Evolutionary conservation across 2,329 filamentous ascomycete genomes (phyloP).

Genomic region (Didymella keratinophila): DNA sequence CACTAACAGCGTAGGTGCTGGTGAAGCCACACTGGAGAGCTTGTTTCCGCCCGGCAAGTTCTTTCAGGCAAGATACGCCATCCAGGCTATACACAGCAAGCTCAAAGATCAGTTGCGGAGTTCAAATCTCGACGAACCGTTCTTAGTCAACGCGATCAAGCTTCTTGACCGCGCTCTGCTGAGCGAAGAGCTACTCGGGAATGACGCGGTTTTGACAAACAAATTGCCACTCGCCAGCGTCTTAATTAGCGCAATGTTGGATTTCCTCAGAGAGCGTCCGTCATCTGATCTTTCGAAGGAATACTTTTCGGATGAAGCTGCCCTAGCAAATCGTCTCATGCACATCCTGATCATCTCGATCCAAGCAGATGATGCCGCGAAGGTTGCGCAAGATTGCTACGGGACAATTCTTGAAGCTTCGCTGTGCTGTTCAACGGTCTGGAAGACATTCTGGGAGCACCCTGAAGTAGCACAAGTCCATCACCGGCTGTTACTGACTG

Average conservation of each 20-base stretch:
- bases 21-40: conserved; percentile 29
- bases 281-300: conserved; percentile 38
- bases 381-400: conserved; percentile 37
- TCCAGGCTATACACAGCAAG: conserved; percentile 39
- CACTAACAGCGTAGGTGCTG: conserved; percentile 37
- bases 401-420: conserved; percentile 48
- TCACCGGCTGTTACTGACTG: conserved; percentile 39
- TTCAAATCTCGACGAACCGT: conserved; percentile 26
- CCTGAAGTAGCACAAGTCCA: conserved; percentile 39
- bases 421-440: conserved; percentile 45
- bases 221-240: conserved; percentile 40
- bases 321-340: conserved; percentile 44
- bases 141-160: conserved; percentile 29
- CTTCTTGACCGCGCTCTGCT: conserved; percentile 43
- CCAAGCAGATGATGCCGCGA: conserved; percentile 24
- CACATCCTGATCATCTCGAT: conserved; percentile 36
- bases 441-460: conserved; percentile 44
- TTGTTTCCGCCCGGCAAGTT: conserved; percentile 48
- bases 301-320: conserved; percentile 44
- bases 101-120: conserved; percentile 44
- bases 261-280: conserved; percentile 49
- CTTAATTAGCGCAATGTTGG: conserved; percentile 40
- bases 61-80: conserved; percentile 48
- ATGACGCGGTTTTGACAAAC: conserved; percentile 29
- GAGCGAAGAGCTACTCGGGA: conserved; percentile 35